These are phyloP conservation scores for Eimeria necatrix DNA, from an alignment of 169 alveolate species.

Conservation along the genomic window DNA sequence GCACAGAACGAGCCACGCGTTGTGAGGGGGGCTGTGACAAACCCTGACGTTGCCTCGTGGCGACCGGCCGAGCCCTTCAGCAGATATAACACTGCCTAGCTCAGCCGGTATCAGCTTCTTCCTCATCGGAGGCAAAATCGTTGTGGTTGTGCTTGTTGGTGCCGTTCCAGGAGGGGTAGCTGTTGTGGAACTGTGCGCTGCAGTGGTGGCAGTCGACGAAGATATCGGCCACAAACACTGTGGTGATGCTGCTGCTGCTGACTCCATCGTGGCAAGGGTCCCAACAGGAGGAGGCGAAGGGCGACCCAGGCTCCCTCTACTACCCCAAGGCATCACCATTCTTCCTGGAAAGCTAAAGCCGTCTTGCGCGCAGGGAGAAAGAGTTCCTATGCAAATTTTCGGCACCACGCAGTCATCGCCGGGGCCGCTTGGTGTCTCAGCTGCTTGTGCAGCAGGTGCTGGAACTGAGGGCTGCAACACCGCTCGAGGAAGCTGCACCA, in stretches of 20 bases:
- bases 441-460: not conserved
- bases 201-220: conserved; percentile 10
- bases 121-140: not conserved
- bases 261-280: not conserved
- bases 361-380: conserved; percentile 1
- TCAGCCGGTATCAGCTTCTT: conserved; percentile 52
- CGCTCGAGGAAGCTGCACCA: conserved; percentile 22
- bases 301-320: conserved; percentile 27
- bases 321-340: conserved; percentile 40
- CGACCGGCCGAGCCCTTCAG: conserved; percentile 52
- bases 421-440: conserved; percentile 11
- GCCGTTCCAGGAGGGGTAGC: conserved; percentile 24
- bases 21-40: conserved; percentile 60
- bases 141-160: not conserved
- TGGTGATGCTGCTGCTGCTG: conserved; percentile 16
- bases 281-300: conserved; percentile 39
- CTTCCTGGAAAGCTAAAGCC: not conserved
- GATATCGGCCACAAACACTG: conserved; percentile 9
- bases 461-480: conserved; percentile 1
- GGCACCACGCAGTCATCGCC: conserved; percentile 48
- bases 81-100: conserved; percentile 57
- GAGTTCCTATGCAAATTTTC: not conserved
- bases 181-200: conserved; percentile 14
- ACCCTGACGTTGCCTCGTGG: conserved; percentile 64
- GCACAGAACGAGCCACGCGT: conserved; percentile 69